A percentile compares a stretch with the other conserved stretches of the same genome.
These are phyloP conservation scores for Cornus controversa DNA, from an alignment of 148 eudicot genomes.

Conservation along the genomic window DNA sequence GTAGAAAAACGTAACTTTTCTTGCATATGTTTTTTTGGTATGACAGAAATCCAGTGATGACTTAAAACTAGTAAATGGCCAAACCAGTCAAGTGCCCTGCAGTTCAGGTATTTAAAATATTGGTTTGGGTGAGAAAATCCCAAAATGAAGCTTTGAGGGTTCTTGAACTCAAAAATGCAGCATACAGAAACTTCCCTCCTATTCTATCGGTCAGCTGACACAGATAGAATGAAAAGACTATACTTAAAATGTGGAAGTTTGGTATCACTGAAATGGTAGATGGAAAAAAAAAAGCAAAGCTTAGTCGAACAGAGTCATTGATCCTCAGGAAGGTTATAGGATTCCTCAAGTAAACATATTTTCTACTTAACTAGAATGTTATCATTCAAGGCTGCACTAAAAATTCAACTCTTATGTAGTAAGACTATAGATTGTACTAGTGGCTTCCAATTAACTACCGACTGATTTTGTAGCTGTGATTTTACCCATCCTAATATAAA, in stretches of 20 bases:
- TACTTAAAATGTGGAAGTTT: neutral
- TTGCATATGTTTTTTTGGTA: too few relatives aligned
- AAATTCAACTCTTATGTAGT: neutral
- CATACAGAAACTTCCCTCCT: neutral
- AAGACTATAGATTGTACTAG: neutral
- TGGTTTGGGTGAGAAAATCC: too few relatives aligned
- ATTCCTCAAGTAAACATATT: neutral
- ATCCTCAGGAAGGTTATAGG: neutral
- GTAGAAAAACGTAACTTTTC: neutral
- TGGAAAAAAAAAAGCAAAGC: neutral
- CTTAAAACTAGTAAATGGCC: too few relatives aligned
- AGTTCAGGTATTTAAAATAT: too few relatives aligned
- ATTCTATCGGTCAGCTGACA: neutral
- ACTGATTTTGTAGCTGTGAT: neutral
- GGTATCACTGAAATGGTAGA: neutral
- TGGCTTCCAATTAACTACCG: neutral
- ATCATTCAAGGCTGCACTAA: neutral
- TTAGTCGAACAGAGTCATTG: neutral
- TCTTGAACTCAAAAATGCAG: neutral
- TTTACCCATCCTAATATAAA: slow-evolving; percentile 1
- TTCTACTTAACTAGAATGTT: neutral
- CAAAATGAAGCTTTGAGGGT: too few relatives aligned
- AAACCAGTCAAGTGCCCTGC: too few relatives aligned
- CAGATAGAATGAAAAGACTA: neutral
- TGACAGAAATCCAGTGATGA: too few relatives aligned